Base-by-base conservation (phyloP, 108 stramenopile species). In the Cyclotella cryptica region DNA sequence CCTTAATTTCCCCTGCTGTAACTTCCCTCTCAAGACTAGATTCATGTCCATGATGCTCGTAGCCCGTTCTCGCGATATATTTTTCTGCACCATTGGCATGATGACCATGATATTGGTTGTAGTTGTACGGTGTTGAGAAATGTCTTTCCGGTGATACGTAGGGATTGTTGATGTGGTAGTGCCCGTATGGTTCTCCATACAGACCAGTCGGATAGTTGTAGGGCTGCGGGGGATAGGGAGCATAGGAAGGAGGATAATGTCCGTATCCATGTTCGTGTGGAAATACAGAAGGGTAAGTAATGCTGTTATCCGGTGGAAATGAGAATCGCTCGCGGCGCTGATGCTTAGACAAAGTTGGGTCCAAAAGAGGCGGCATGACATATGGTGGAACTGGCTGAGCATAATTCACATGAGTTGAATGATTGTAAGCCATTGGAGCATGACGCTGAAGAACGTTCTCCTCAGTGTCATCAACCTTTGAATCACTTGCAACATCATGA, bases 201-300 rank as follows among this genome's bases (percentile, higher is more conserved):
- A 9, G 47, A 49, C 22, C 55, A 26, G 55, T 17, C 3, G 22
- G 55, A 26, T 5, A 26, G 26, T 24, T 58, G 22, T 27, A 28
- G 13, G 30, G 60, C 1, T 62, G 39, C 3, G 60, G 60, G 39
- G 60, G 60, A 62, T 35, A 62, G 3, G 30, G 60, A 1, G 60
- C 29, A 12, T 62, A 62, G 2, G 35, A 2, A 40, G 15, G 60
- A 40, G 60, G 60, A 62, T 62, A 40, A 12, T 62, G 29, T 17
- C 29, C 29, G 19, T 62, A 62, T 40, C 60, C 60, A 62, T 62
- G 12, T 62, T 10, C 60, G 6, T n/a, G 11, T 24, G 13, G 55
- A 55, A 12, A 19, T 26, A 24, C 21, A 1, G 5, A 0, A 1
- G 21, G 21, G 24, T 55, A 55, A 62, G 14, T 1, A n/a, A 1